phyloP scores from a whole-genome alignment of 352 stramenopile species.

The Aphanomyces astaci region DNA sequence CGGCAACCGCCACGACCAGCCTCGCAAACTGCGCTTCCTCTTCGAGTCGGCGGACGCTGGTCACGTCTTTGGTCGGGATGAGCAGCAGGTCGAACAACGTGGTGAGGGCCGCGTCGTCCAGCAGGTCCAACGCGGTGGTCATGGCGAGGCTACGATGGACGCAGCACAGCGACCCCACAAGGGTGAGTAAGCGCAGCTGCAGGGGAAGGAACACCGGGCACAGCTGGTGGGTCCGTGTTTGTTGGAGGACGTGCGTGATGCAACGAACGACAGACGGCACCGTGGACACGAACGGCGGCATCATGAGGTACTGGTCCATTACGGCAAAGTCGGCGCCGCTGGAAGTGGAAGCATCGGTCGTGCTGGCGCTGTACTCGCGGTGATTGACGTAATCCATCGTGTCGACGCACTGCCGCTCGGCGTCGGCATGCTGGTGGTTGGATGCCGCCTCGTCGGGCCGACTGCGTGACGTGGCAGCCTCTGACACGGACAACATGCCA shows the following conservation, averaged over 20 bases:
- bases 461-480: too few species aligned
- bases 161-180: conserved; percentile 6
- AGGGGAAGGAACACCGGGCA: neutral
- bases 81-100: conserved; percentile 18
- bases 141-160: neutral
- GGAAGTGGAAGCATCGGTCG: too few species aligned
- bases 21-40: conserved; percentile 3
- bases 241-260: neutral
- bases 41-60: neutral
- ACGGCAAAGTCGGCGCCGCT: neutral
- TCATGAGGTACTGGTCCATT: neutral
- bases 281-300: neutral
- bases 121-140: neutral
- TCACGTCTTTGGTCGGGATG: neutral
- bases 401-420: neutral
- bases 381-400: conserved; percentile 10
- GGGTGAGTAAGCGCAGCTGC: conserved; percentile 1
- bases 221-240: neutral
- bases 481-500: neutral
- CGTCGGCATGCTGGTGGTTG: too few species aligned
- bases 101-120: neutral
- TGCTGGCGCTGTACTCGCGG: too few species aligned
- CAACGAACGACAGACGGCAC: neutral
- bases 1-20: conserved; percentile 6
- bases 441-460: too few species aligned